Conservation (phyloP, 2,329 filamentous ascomycete species). For the Aspergillus caelatus region DNA sequence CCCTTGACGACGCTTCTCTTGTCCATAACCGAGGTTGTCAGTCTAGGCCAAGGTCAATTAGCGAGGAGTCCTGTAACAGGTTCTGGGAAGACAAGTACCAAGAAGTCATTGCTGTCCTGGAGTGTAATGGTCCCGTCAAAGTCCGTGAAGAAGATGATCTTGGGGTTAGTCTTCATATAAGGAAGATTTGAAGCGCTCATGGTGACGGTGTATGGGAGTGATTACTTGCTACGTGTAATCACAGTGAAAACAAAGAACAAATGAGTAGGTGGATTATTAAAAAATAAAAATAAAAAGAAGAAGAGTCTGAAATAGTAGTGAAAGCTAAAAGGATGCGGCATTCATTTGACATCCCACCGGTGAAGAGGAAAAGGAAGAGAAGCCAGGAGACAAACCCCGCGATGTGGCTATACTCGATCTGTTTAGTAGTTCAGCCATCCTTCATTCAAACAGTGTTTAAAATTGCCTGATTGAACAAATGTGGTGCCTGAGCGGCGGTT, state of each 20-base stretch:
- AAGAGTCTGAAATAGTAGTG: background rate
- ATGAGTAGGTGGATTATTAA: background rate
- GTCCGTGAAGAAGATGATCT: constrained; percentile 98
- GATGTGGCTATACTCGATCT: constrained; percentile 3
- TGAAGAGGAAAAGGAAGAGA: constrained; percentile 10
- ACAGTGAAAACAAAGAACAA: background rate
- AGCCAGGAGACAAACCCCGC: background rate
- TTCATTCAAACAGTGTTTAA: background rate
- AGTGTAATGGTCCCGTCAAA: constrained; percentile 96
- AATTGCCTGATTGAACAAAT: background rate
- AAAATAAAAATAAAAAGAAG: background rate
- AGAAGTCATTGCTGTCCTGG: constrained; percentile 69
- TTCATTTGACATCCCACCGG: background rate
- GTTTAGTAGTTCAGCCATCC: background rate
- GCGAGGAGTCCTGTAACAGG: constrained; percentile 7
- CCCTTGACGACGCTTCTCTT: constrained; percentile 67
- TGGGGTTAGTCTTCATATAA: constrained; percentile 63
- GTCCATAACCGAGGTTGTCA: constrained; percentile 86
- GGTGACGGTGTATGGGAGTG: constrained; percentile 8
- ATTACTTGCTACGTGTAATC: background rate
- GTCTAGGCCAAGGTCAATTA: constrained; percentile 65
- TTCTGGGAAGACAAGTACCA: constrained; percentile 46
- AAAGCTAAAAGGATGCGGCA: background rate
- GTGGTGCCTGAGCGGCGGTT: background rate
- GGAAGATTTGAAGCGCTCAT: constrained; percentile 40